These are phyloP conservation scores for Chondrostereum purpureum DNA, from an alignment of 1,284 basidiomycete species.

Conservation along the genomic window DNA sequence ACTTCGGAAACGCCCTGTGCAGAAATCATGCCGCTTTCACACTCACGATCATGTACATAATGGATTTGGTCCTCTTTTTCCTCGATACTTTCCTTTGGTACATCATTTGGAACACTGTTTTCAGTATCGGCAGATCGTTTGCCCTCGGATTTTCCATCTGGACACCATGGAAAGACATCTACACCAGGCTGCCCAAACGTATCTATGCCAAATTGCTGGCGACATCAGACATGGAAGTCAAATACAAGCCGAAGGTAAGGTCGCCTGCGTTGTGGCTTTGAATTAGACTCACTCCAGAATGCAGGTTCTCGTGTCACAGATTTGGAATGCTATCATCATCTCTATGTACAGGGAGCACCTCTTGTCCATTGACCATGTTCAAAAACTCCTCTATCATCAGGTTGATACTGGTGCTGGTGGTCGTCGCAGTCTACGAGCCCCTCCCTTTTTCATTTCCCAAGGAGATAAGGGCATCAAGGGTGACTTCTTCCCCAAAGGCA, in stretches of 20 bases:
- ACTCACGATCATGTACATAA: conserved; percentile 91
- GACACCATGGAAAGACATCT: conserved; percentile 97
- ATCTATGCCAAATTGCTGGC: conserved; percentile 92
- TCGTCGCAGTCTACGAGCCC: conserved; percentile 83
- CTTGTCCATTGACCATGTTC: conserved; percentile 93
- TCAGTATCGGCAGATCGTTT: conserved; percentile 88
- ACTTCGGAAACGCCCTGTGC: conserved; percentile 78
- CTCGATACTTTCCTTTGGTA: conserved; percentile 98
- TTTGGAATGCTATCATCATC: conserved; percentile 98
- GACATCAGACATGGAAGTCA: conserved; percentile 89
- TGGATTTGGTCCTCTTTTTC: conserved; percentile 94
- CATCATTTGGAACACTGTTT: conserved; percentile 95
- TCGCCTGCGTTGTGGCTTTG: not conserved
- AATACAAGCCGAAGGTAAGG: conserved; percentile 91
- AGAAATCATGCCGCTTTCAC: conserved; percentile 88
- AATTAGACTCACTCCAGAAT: too few relatives aligned
- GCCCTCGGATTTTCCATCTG: conserved; percentile 88
- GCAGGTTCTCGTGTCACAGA: conserved; percentile 90
- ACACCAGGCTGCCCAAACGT: conserved; percentile 85
- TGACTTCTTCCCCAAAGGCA: conserved; percentile 89
- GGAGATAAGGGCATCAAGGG: conserved; percentile 78
- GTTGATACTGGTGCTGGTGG: conserved; percentile 80
- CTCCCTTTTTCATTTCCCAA: conserved; percentile 93
- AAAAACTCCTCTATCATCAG: conserved; percentile 92
- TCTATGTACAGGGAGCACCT: conserved; percentile 99